These are phyloP conservation scores for Kuraishia molischiana DNA, from an alignment of 805 yeast genomes.

Conservation along the genomic window DNA sequence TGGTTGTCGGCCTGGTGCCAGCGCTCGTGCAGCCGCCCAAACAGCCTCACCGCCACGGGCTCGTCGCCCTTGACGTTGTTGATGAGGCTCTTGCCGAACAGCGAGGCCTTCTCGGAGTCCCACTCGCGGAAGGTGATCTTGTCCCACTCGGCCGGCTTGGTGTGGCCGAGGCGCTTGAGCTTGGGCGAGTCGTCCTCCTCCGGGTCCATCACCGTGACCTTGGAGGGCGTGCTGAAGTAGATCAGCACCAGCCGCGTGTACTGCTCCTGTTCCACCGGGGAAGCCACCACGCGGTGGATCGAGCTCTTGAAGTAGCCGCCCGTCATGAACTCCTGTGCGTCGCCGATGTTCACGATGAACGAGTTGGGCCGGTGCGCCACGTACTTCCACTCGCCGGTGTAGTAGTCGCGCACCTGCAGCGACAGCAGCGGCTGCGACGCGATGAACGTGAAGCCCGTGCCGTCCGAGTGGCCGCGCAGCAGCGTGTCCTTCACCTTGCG, in stretches of 20 bases:
- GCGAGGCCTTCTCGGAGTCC: slow-evolving; percentile 35
- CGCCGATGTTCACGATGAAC: slow-evolving; percentile 30
- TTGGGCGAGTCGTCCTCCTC: slow-evolving; percentile 27
- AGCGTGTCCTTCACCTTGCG: slow-evolving; percentile 26
- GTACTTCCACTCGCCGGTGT: slow-evolving; percentile 26
- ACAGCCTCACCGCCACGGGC: slow-evolving; percentile 23
- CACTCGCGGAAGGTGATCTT: slow-evolving; percentile 28
- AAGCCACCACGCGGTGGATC: slow-evolving; percentile 36
- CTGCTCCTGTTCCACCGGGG: slow-evolving; percentile 29
- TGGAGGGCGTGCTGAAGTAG: slow-evolving; percentile 30
- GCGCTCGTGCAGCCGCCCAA: slow-evolving; percentile 31
- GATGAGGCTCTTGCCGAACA: slow-evolving; percentile 30
- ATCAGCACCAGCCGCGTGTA: slow-evolving; percentile 29
- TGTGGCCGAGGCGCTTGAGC: slow-evolving; percentile 21
- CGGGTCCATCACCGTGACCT: slow-evolving; percentile 28
- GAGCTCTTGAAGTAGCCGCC: slow-evolving; percentile 38
- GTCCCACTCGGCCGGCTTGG: slow-evolving; percentile 23
- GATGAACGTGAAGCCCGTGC: slow-evolving; percentile 28
- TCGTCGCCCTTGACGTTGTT: slow-evolving; percentile 25
- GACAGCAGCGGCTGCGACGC: slow-evolving; percentile 30
- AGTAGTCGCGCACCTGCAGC: slow-evolving; percentile 27
- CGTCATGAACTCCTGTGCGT: slow-evolving; percentile 28
- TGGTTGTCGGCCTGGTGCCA: slow-evolving; percentile 23
- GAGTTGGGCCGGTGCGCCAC: slow-evolving; percentile 28
- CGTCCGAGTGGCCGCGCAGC: slow-evolving; percentile 39